Percentiles rank a stretch among this genome's conserved stretches.
Evolutionary conservation across 2,329 filamentous ascomycete genomes (phyloP).

Genomic region (Amauroascus niger): DNA sequence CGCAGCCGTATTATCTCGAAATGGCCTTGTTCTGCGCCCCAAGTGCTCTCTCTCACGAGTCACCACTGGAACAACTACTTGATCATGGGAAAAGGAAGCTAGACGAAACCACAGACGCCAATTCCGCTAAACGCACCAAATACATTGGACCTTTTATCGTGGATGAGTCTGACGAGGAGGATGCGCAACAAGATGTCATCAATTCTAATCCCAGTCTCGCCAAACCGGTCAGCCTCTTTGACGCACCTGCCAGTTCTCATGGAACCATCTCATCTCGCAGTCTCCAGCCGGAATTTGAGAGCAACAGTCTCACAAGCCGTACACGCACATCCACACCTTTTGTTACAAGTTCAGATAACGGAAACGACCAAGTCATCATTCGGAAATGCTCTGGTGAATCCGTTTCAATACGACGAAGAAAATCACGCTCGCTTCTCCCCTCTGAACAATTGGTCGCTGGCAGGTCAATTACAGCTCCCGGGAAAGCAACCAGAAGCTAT

Average conservation of each 20-base stretch:
- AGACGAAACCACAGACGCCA: slow-evolving; percentile 13
- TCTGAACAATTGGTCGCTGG: slow-evolving; percentile 48
- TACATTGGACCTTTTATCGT: slow-evolving; percentile 36
- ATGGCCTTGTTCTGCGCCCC: slow-evolving; percentile 12
- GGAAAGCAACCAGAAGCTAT: slow-evolving; percentile 55
- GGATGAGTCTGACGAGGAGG: slow-evolving; percentile 34
- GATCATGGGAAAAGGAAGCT: slow-evolving; percentile 35
- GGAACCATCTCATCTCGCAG: not conserved
- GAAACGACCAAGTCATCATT: slow-evolving; percentile 25
- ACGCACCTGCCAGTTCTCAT: not conserved
- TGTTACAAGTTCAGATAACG: not conserved
- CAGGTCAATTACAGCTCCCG: slow-evolving; percentile 42
- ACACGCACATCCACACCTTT: not conserved
- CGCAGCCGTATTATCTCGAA: not conserved
- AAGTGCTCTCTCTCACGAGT: not conserved
- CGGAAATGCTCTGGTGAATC: slow-evolving; percentile 43
- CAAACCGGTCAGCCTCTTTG: not conserved
- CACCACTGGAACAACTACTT: not conserved
- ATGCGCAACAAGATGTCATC: slow-evolving; percentile 19
- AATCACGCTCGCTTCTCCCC: slow-evolving; percentile 29
- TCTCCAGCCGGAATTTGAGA: not conserved
- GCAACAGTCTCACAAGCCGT: not conserved
- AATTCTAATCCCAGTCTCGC: not conserved
- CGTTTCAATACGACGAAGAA: slow-evolving; percentile 36
- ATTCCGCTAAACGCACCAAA: slow-evolving; percentile 35